Evolutionary conservation across 2,329 filamentous ascomycete genomes (phyloP), one percentile per base, ranked within the genome.

Genomic region (Venturia carpophila): DNA sequence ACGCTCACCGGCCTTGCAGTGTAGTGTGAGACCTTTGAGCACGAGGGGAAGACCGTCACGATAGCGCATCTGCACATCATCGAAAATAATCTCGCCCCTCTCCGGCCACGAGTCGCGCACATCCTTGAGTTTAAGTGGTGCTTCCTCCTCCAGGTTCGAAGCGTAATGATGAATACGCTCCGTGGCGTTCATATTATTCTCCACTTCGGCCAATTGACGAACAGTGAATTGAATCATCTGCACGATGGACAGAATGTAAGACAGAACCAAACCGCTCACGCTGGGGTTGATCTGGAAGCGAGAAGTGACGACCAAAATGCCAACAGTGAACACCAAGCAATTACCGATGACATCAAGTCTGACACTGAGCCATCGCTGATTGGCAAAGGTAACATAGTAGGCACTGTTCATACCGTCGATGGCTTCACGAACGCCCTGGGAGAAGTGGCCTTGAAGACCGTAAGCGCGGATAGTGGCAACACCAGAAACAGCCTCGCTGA

Each of bases 131-230:
- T 92, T 89, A 1, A 92, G 80, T 0, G 92, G 91, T 0, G 93
- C 91, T 75, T 97, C 94, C 73, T 96, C 89, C 68, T 96, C 92
- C 5, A 99, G 83, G 69, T 90, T 77, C 0, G 85, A 91, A 64
- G 91, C 92, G 74, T 97, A 97, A 78, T 96, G 91, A 73, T 92
- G 87, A 42, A 97, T 81, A 62, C 94, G 88, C 77, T 97, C 93
- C 0, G 95, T 94, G 0, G 92, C 88, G 74, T 97, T 97, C 93
- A 97, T 97, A 73, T 92, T 91, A 77, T 97, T 97, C 76, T 97
- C 93, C 10, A 97, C 91, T 75, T 97, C 93, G 34, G 93, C 93
- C 9, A 97, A 82, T 76, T 97, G 93, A 21, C 94, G 86, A 21
- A 97, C 91, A 0, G 91, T 93, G 75, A 97, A 97, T 73, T 97